Base-by-base conservation (phyloP, 2,329 filamentous ascomycete genomes). In the Trichophyton verrucosum region DNA sequence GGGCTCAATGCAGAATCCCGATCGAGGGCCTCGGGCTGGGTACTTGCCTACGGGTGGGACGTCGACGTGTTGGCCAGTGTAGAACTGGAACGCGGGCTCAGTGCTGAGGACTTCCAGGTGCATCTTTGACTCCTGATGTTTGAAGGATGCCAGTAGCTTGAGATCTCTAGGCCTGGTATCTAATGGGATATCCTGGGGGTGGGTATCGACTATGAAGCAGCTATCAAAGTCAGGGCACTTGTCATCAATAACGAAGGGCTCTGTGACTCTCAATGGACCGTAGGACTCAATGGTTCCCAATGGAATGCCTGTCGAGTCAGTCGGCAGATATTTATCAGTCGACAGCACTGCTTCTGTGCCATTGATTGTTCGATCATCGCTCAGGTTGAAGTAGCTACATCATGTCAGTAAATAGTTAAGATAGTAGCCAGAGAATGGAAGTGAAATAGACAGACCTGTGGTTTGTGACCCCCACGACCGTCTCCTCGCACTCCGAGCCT, bases 11-110 rank as follows among this genome's bases (percentile, higher is more conserved):
- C 91, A 96, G 77, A 97, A 95, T 0, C 88, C 92, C 51, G 86
- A 84, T 57, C 90, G 82, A 3, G 83, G 70, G 0, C 81, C 82
- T 57, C 89, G 82, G 0, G 86, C 85, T 0, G 86, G 83, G 30
- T 82, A 73, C 1, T 77, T 79, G 36, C 76, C 79, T 22, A 79
- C 77, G 62, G 74, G 86, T 0, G 88, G 86, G 11, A 95, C 86
- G 67, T 94, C 78, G 65, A 95, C 91, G 70, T 85, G 86, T 70
- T 88, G 86, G 65, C 92, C 94, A 0, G 91, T 95, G 76, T 97
- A 97, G 77, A 96, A 95, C 74, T 97, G 92, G 80, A 96, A 97
- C 0, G 90, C 89, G 0, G 94, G 94, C 78, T 97, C 92, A 0
- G 92, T 97, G 77, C 89, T 94, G 69, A 85, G 79, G 4, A 96